Evolutionary conservation across 495 filamentous ascomycete genomes (phyloP).

Genomic region (Astrocystis sublimbata): DNA sequence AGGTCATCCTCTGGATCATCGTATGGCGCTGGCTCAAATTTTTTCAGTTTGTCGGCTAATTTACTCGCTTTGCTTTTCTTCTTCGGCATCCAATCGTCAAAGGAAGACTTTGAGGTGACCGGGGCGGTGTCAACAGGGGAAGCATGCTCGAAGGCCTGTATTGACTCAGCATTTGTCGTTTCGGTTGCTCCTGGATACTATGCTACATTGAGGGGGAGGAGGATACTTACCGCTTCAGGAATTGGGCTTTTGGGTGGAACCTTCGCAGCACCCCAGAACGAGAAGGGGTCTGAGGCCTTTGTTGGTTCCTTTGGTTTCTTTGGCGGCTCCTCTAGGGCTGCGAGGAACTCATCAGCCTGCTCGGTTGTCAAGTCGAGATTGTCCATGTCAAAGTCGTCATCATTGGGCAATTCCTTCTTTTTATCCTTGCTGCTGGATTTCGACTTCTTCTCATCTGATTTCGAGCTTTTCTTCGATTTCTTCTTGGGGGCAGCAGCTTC

Average conservation of each 20-base stretch:
- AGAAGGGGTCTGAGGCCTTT: conserved; percentile 42
- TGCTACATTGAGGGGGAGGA: too few species aligned
- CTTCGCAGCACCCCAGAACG: conserved; percentile 51
- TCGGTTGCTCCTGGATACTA: conserved; percentile 27
- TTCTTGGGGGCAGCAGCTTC: conserved; percentile 37
- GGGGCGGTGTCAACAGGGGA: conserved; percentile 30
- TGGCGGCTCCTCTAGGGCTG: conserved; percentile 30
- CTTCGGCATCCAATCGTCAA: conserved; percentile 35
- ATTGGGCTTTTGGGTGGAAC: conserved; percentile 35
- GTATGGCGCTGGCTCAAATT: conserved; percentile 49
- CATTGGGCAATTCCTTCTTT: too few species aligned
- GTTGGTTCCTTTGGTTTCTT: too few species aligned
- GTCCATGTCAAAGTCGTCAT: conserved; percentile 39
- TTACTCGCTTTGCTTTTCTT: conserved; percentile 49
- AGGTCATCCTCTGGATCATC: conserved; percentile 30
- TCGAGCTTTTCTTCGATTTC: conserved; percentile 45
- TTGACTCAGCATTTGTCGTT: conserved; percentile 46
- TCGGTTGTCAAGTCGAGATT: conserved; percentile 43
- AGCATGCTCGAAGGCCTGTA: conserved; percentile 40
- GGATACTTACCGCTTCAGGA: conserved; percentile 29
- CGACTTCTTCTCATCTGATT: conserved; percentile 31
- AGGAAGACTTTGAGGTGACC: conserved; percentile 32
- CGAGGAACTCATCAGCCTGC: conserved; percentile 37
- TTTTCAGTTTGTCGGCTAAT: conserved; percentile 53
- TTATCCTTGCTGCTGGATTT: conserved; percentile 27